phyloP scores from a whole-genome alignment of 352 stramenopile genomes.

The Pythium rishiriense region DNA sequence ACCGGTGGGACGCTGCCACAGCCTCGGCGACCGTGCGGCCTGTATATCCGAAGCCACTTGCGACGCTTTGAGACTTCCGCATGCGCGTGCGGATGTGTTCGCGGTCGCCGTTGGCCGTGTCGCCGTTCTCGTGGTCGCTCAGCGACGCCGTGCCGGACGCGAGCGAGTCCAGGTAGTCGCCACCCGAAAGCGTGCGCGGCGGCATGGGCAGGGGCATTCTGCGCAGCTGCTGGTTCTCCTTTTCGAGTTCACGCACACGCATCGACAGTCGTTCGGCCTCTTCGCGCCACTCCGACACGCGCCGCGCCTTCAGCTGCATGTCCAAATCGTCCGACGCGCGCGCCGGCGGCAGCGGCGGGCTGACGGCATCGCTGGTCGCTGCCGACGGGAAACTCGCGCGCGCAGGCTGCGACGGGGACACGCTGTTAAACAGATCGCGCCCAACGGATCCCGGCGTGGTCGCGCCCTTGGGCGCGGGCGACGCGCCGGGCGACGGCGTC shows the following conservation, averaged over 20 bases:
- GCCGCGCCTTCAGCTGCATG: constrained; percentile 11
- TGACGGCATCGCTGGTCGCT: neutral
- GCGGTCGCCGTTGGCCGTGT: constrained; percentile 7
- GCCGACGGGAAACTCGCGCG: constrained; percentile 4
- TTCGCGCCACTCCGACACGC: constrained; percentile 48
- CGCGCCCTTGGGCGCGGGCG: neutral
- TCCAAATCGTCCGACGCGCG: constrained; percentile 17
- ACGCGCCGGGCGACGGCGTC: constrained; percentile 14
- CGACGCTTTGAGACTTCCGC: constrained; percentile 63
- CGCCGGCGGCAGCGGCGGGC: neutral
- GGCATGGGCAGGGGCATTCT: constrained; percentile 23
- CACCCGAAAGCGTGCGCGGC: constrained; percentile 41
- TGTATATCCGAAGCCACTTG: constrained; percentile 49
- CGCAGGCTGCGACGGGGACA: constrained; percentile 2
- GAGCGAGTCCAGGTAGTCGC: constrained; percentile 31
- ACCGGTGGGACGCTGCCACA: constrained; percentile 60
- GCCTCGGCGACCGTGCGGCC: constrained; percentile 67
- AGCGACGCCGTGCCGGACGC: constrained; percentile 15
- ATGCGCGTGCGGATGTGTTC: constrained; percentile 31
- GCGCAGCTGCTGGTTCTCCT: constrained; percentile 63
- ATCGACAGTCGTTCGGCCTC: constrained; percentile 52
- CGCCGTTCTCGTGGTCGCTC: constrained; percentile 27
- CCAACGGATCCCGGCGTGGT: constrained; percentile 5
- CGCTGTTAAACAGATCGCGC: constrained; percentile 22
- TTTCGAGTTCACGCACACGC: constrained; percentile 66